Evolutionary conservation across 805 yeast species (phyloP).

Genomic region (Candida alai): DNA sequence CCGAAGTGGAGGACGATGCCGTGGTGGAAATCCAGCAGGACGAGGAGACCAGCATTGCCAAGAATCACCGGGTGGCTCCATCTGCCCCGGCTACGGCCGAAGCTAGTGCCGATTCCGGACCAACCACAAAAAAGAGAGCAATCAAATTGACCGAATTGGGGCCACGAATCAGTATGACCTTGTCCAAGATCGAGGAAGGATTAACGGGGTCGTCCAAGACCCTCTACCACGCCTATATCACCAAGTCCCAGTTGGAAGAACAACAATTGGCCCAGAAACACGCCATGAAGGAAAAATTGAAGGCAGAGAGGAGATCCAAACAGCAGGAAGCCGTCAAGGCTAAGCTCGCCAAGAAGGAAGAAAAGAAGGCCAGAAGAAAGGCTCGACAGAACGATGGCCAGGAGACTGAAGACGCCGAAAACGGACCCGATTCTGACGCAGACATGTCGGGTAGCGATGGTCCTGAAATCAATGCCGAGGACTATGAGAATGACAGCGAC

Average conservation of each 20-base stretch:
- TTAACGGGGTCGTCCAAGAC: constrained; percentile 81
- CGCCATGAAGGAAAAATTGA: constrained; percentile 54
- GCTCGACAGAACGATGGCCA: constrained; percentile 43
- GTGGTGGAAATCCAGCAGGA: constrained; percentile 55
- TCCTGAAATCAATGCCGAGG: constrained; percentile 37
- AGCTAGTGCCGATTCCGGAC: constrained; percentile 13
- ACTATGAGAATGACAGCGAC: constrained; percentile 51
- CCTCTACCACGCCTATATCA: constrained; percentile 69
- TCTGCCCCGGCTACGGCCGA: constrained; percentile 16
- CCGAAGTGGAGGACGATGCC: constrained; percentile 91
- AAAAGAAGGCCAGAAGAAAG: constrained; percentile 65
- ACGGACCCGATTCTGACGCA: constrained; percentile 21
- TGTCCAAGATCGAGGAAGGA: constrained; percentile 89
- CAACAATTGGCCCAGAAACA: constrained; percentile 64
- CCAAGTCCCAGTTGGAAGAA: constrained; percentile 60
- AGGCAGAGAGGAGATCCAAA: constrained; percentile 66
- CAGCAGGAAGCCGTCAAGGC: constrained; percentile 76
- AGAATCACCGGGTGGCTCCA: constrained; percentile 17
- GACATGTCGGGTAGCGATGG: constrained; percentile 25
- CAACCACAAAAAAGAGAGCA: constrained; percentile 61
- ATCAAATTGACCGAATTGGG: constrained; percentile 91
- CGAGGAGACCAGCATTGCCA: constrained; percentile 13
- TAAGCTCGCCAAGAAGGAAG: constrained; percentile 69
- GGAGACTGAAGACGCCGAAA: constrained; percentile 18
- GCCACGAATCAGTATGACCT: constrained; percentile 73